Conservation (phyloP, 1,284 basidiomycete genomes). For the Trametes pubescens region DNA sequence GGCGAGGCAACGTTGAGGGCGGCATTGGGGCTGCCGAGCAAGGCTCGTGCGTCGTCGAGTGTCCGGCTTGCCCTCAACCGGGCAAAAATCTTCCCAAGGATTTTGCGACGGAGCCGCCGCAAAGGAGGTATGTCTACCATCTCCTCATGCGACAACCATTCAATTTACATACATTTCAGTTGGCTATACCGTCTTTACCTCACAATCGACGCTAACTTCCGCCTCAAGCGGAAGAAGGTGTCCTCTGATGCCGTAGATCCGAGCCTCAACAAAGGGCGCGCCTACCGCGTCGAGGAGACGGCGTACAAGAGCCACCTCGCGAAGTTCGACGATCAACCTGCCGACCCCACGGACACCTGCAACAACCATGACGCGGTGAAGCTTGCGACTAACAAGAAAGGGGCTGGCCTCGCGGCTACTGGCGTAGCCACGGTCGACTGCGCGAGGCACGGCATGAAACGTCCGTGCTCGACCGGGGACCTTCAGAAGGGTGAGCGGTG, state of each 20-base stretch:
- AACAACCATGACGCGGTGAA: conserved; percentile 26
- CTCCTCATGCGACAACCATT: no score
- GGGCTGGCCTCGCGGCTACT: conserved; percentile 9
- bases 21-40: neutral
- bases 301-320: conserved; percentile 33
- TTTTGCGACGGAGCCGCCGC: neutral
- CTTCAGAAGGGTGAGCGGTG: conserved; percentile 41
- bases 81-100: conserved; percentile 43
- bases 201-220: conserved; percentile 41
- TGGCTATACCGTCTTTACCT: conserved; percentile 35
- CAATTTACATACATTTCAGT: no score
- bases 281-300: conserved; percentile 38
- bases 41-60: conserved; percentile 43
- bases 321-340: conserved; percentile 5
- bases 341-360: conserved; percentile 12
- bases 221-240: conserved; percentile 35
- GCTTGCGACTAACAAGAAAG: conserved; percentile 17
- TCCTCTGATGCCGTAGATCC: conserved; percentile 34
- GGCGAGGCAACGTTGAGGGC: conserved; percentile 24
- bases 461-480: conserved; percentile 36
- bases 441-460: conserved; percentile 36
- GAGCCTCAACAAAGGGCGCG: conserved; percentile 32
- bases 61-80: conserved; percentile 47
- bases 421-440: conserved; percentile 21
- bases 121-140: no score